A percentile compares a stretch with the other conserved stretches of the same genome.
Conservation (phyloP, 805 yeast species). For the Saccharomycopsis vini region DNA sequence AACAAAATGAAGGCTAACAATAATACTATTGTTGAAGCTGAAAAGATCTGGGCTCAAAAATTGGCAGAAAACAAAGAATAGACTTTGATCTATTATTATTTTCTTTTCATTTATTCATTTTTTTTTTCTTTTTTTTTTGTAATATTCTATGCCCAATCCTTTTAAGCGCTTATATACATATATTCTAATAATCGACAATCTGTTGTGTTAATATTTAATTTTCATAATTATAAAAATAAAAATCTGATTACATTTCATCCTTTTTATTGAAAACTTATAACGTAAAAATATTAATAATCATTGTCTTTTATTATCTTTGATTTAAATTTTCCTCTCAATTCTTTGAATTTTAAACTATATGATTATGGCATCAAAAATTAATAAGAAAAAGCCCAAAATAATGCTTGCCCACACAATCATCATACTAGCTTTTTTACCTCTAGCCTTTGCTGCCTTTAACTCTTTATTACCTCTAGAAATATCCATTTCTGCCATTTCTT, state of each 20-base stretch:
- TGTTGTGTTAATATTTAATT: no score
- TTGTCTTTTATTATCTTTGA: no score
- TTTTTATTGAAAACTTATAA: no score
- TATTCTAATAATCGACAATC: no score
- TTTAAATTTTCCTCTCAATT: no score
- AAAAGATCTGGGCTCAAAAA: slow-evolving; percentile 46
- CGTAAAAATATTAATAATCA: no score
- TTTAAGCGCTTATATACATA: no score
- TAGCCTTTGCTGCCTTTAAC: slow-evolving; percentile 32
- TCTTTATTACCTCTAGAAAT: slow-evolving; percentile 33
- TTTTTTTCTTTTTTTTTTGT: background rate
- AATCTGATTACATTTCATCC: no score
- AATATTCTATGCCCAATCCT: no score
- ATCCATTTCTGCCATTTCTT: slow-evolving; percentile 32
- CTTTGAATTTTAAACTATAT: no score
- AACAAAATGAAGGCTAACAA: slow-evolving; percentile 95
- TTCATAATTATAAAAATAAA: no score
- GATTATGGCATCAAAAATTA: slow-evolving; percentile 25
- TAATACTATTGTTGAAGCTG: slow-evolving; percentile 87
- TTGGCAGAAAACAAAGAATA: background rate
- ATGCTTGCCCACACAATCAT: slow-evolving; percentile 26
- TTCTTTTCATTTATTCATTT: background rate
- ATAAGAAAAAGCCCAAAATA: slow-evolving; percentile 25
- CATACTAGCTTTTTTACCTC: slow-evolving; percentile 29
- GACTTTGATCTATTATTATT: background rate